A percentile compares a stretch with the other conserved stretches of the same genome.
Conservation (phyloP, 1,284 basidiomycete genomes). For the Quambalaria eucalypti region DNA sequence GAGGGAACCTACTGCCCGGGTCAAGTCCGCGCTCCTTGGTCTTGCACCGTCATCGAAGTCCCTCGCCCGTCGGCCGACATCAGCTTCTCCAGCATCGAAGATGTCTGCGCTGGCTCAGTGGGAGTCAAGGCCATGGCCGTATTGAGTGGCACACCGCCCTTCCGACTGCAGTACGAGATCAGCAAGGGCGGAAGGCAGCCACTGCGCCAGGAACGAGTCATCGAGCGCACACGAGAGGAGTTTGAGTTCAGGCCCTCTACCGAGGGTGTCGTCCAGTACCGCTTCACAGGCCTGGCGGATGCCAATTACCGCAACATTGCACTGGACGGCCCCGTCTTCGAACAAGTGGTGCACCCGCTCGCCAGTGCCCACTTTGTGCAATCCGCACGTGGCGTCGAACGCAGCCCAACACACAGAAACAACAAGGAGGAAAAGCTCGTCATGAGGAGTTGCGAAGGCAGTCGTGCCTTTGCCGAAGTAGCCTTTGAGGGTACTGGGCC, state of each 20-base stretch:
- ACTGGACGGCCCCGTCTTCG: constrained; percentile 39
- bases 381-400: constrained; percentile 1
- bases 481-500: constrained; percentile 36
- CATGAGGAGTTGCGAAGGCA: constrained; percentile 41
- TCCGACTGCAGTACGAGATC: constrained; percentile 70
- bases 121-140: constrained; percentile 79
- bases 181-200: constrained; percentile 53
- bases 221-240: constrained; percentile 68
- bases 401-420: too few species aligned
- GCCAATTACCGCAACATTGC: constrained; percentile 65
- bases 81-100: constrained; percentile 79
- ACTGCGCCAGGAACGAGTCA: constrained; percentile 52
- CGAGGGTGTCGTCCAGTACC: constrained; percentile 81
- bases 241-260: constrained; percentile 75
- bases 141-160: constrained; percentile 80
- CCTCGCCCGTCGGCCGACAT: constrained; percentile 72
- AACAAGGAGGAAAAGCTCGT: constrained; percentile 25
- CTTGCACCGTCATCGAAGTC: constrained; percentile 45
- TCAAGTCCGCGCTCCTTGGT: constrained; percentile 32
- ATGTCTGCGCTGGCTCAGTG: constrained; percentile 74
- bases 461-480: constrained; percentile 32
- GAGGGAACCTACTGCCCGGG: constrained; percentile 61
- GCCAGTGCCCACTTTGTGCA: constrained; percentile 33
- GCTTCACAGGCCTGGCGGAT: constrained; percentile 71
- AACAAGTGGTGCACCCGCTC: constrained; percentile 40